Conservation (phyloP, 164 flowering plant species). For the Sedum album region DNA sequence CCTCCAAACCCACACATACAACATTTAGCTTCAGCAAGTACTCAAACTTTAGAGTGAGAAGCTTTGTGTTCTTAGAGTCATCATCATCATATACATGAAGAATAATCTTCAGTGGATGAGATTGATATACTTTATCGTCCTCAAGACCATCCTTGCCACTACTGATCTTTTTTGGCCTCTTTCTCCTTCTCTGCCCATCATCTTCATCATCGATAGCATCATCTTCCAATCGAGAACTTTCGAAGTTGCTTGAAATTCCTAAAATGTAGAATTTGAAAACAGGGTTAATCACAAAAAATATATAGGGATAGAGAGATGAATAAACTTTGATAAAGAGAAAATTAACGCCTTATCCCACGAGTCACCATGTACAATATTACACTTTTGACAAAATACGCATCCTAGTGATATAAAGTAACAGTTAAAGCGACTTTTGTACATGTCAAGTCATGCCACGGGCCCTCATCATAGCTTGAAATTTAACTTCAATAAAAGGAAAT, state of each 20-base stretch:
- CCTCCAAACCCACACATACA: constrained; percentile 84
- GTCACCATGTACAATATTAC: too few species aligned
- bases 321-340: not conserved
- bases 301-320: not conserved
- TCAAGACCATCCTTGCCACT: constrained; percentile 51
- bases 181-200: constrained; percentile 94
- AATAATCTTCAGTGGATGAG: constrained; percentile 73
- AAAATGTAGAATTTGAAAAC: constrained; percentile 6
- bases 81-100: constrained; percentile 73
- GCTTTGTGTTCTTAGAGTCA: constrained; percentile 32
- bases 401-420: too few species aligned
- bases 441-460: not conserved
- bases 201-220: constrained; percentile 86
- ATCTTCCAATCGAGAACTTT: constrained; percentile 57
- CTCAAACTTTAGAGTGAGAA: constrained; percentile 75
- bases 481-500: too few species aligned
- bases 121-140: constrained; percentile 53
- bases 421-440: not conserved
- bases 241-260: constrained; percentile 42
- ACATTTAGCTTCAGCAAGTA: constrained; percentile 73
- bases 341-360: not conserved
- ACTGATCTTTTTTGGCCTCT: constrained; percentile 63
- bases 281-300: not conserved
- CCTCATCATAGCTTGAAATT: not conserved
- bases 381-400: not conserved